A percentile compares a stretch with the other conserved stretches of the same genome.
phyloP scores from a whole-genome alignment of 2,329 filamentous ascomycete genomes.

The Akanthomyces uredinophilus region DNA sequence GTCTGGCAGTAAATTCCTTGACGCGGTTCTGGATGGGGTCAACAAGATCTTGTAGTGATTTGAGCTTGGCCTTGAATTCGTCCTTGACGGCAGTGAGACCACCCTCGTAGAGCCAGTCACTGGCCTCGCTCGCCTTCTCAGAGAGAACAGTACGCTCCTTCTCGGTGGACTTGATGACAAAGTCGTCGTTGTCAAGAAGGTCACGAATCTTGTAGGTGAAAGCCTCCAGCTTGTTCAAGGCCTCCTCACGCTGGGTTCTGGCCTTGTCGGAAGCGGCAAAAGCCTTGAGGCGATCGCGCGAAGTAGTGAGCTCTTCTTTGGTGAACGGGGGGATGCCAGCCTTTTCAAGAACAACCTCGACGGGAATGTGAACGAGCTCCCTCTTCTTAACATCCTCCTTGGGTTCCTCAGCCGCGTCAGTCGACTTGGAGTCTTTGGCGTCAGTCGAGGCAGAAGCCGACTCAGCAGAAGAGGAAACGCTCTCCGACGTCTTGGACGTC shows the following conservation, averaged over 20 bases:
- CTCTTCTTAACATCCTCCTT: slow-evolving; percentile 55
- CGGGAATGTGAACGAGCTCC: slow-evolving; percentile 50
- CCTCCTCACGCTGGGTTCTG: slow-evolving; percentile 73
- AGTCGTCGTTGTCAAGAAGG: slow-evolving; percentile 70
- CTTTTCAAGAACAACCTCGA: slow-evolving; percentile 46
- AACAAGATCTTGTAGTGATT: slow-evolving; percentile 71
- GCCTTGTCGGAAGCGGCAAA: slow-evolving; percentile 83
- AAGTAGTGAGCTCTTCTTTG: slow-evolving; percentile 42
- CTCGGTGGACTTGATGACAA: slow-evolving; percentile 65
- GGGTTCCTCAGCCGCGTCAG: slow-evolving; percentile 31
- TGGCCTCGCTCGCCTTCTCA: slow-evolving; percentile 60
- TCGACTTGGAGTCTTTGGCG: slow-evolving; percentile 41
- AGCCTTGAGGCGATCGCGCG: slow-evolving; percentile 68
- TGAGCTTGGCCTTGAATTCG: slow-evolving; percentile 69
- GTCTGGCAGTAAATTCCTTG: slow-evolving; percentile 66
- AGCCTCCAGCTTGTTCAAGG: slow-evolving; percentile 85
- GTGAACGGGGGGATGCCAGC: slow-evolving; percentile 45
- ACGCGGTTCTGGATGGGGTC: slow-evolving; percentile 71
- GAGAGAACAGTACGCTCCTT: slow-evolving; percentile 63
- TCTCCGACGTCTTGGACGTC: background rate
- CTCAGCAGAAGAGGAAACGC: slow-evolving; percentile 22
- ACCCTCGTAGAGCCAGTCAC: slow-evolving; percentile 89
- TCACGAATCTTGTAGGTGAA: slow-evolving; percentile 89
- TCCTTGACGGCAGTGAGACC: slow-evolving; percentile 71
- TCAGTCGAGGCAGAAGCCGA: slow-evolving; percentile 42